These are phyloP conservation scores for Acanthochlamys bracteata DNA, from an alignment of 106 monocot species.

Conservation along the genomic window DNA sequence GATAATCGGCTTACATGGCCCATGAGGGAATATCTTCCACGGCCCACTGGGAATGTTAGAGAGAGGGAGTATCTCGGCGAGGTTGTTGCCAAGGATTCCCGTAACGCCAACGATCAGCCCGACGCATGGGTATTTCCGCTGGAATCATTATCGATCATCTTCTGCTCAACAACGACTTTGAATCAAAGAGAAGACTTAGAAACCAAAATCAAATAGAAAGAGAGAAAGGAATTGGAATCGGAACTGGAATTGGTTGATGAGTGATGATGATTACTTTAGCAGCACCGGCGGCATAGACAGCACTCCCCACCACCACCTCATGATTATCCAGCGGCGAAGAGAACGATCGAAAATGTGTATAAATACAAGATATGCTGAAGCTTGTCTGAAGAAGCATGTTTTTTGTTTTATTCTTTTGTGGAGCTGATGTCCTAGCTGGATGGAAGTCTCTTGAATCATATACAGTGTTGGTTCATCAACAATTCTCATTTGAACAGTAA, in stretches of 20 bases:
- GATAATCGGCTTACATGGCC: conserved; percentile 9
- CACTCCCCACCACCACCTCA: conserved; percentile 99
- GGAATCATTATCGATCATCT: conserved; percentile 25
- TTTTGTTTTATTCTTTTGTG: too few relatives aligned
- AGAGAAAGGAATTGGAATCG: too few relatives aligned
- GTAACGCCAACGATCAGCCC: conserved; percentile 40
- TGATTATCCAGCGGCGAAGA: background rate
- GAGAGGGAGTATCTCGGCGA: conserved; percentile 81
- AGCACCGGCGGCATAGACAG: conserved; percentile 78
- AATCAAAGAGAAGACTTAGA: too few relatives aligned
- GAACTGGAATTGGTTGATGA: too few relatives aligned
- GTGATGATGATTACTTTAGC: conserved; percentile 43
- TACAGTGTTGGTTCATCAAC: too few relatives aligned
- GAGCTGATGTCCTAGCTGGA: too few relatives aligned
- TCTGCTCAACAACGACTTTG: background rate
- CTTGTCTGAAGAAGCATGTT: too few relatives aligned
- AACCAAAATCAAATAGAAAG: too few relatives aligned
- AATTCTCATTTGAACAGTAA: too few relatives aligned
- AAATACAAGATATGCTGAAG: too few relatives aligned
- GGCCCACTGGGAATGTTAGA: conserved; percentile 75
- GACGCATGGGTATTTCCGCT: conserved; percentile 28
- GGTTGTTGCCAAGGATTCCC: conserved; percentile 69
- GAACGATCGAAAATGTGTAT: too few relatives aligned
- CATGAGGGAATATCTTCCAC: conserved; percentile 65
- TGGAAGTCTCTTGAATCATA: too few relatives aligned